Evolutionary conservation across 2,329 filamentous ascomycete species (phyloP), one percentile per base, ranked within the genome.

Genomic region (Bipolaris gigantea): DNA sequence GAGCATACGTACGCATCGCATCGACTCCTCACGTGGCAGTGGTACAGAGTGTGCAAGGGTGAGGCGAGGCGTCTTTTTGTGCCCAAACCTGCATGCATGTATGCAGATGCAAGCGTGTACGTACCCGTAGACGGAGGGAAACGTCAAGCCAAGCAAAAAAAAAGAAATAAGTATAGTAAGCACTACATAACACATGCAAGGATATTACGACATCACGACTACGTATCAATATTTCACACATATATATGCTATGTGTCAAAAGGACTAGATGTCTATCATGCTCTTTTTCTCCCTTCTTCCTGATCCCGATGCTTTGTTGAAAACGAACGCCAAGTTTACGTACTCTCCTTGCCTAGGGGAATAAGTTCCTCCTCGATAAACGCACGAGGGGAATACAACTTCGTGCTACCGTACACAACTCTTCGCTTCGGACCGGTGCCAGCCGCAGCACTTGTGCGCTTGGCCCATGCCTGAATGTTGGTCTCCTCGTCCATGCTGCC

Each of bases 401-500:
- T 93, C 13, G 94, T 99, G 70, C 92, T 96, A 16, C 94, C 94
- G 74, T 99, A 99, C 1, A 97, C 89, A 9, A 99, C 89, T 60
- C 92, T 83, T 75, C 90, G 89, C 73, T 85, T 88, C 19, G 85
- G 82, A 8, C 85, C 83, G 9, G 77, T 77, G 44, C 78, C 72
- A 35, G 46, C 46, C 5, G 79, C 76, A 13, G 85, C 85, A 43
- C 81, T 80, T 43, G 90, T 92, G 61, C 93, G 83, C 73, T 85
- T 86, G 5, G 93, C 91, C 94, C 94, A 99, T 71, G 97, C 94
- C 72, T 96, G 91, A 72, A 99, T 74, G 75, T 99, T 99, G 18
- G 92, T 93, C 72, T 97, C 99, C 74, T 99, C 94, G 65, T 99
- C 94, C 90, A 99, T 97, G 72, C 92, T 97, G 38, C 94, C 94